These are phyloP conservation scores for Didymella sp. DNA, from an alignment of 2,329 filamentous ascomycete genomes.

Conservation along the genomic window DNA sequence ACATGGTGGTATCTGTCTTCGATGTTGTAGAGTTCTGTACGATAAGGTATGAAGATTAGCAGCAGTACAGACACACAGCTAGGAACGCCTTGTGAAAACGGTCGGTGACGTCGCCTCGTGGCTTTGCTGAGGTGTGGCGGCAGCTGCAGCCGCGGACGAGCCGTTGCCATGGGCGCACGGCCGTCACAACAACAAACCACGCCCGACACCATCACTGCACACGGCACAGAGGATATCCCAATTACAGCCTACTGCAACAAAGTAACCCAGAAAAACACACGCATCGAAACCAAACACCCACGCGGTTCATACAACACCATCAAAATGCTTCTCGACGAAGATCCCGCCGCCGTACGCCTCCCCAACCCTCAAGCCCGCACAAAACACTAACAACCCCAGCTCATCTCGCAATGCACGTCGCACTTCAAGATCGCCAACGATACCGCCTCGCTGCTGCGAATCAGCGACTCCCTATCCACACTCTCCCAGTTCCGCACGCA, in stretches of 20 bases:
- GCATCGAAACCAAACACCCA: neutral
- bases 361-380: constrained; percentile 10
- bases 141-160: constrained; percentile 22
- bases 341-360: constrained; percentile 77
- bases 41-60: neutral
- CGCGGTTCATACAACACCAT: neutral
- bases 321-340: constrained; percentile 93
- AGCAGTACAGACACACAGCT: constrained; percentile 2
- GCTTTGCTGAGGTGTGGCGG: constrained; percentile 29
- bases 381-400: constrained; percentile 57
- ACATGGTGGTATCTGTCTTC: constrained; percentile 29
- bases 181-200: constrained; percentile 37
- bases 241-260: constrained; percentile 4
- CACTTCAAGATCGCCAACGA: constrained; percentile 97
- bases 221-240: constrained; percentile 14
- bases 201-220: constrained; percentile 39
- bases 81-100: constrained; percentile 32
- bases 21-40: neutral
- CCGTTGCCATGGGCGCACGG: constrained; percentile 46
- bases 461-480: constrained; percentile 81
- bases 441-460: constrained; percentile 80
- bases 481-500: constrained; percentile 85
- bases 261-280: neutral
- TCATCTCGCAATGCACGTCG: constrained; percentile 87
- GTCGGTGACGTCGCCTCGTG: constrained; percentile 46